A percentile compares a stretch with the other conserved stretches of the same genome.
Evolutionary conservation across 441 rosid genomes (phyloP).

Genomic region (Rhodomyrtus psidioides): DNA sequence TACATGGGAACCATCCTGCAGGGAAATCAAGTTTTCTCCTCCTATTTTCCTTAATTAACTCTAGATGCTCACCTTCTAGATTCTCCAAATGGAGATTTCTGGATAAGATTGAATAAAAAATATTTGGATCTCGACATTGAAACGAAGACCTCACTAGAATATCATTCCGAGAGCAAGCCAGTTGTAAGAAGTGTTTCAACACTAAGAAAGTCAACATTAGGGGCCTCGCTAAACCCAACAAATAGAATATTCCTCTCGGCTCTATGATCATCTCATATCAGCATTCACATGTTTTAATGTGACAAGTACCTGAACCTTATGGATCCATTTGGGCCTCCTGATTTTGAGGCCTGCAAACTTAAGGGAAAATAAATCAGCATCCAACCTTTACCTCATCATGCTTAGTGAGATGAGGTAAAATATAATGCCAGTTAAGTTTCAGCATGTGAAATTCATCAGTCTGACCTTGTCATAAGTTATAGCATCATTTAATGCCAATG

Average conservation of each 20-base stretch:
- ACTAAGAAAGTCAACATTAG: background rate
- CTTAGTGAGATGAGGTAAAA: background rate
- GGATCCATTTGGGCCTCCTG: constrained; percentile 95
- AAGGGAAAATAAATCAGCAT: background rate
- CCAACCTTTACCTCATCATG: background rate
- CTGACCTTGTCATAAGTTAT: constrained; percentile 87
- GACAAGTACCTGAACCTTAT: constrained; percentile 64
- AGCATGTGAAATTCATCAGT: background rate
- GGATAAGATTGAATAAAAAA: background rate
- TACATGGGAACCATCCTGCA: background rate
- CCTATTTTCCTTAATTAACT: background rate
- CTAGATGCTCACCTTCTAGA: background rate
- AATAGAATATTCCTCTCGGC: background rate
- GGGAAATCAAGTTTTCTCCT: background rate
- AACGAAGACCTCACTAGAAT: background rate
- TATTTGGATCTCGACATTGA: background rate
- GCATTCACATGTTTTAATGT: background rate
- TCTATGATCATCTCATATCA: background rate
- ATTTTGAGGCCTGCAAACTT: constrained; percentile 63
- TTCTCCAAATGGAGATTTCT: background rate
- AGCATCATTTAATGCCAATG: constrained; percentile 75
- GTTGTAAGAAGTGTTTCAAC: background rate
- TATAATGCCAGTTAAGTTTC: background rate
- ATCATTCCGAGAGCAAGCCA: background rate
- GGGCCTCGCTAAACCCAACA: background rate